These are phyloP conservation scores for Stygiomarasmius scandens DNA, from an alignment of 1,284 basidiomycete species.

Conservation along the genomic window DNA sequence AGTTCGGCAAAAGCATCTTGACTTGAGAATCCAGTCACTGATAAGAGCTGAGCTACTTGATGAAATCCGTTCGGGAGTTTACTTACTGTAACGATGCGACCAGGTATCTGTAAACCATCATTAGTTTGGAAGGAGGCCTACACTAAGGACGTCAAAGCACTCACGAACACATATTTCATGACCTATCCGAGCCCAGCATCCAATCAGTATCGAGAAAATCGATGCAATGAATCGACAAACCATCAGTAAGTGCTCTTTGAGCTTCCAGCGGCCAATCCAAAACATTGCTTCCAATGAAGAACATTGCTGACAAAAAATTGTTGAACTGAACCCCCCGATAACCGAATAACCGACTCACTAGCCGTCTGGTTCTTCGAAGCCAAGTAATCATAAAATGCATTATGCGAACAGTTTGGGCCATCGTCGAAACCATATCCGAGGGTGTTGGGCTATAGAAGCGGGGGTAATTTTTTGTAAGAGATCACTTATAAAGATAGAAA, in stretches of 20 bases:
- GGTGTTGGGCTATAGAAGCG: slow-evolving; percentile 49
- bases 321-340: not conserved
- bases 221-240: slow-evolving; percentile 22
- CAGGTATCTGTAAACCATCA: slow-evolving; percentile 47
- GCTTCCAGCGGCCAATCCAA: slow-evolving; percentile 75
- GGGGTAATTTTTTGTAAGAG: not conserved
- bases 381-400: slow-evolving; percentile 66
- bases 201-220: not conserved
- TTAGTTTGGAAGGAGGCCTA: not conserved
- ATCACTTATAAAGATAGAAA: not conserved
- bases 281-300: slow-evolving; percentile 81
- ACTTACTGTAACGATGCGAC: slow-evolving; percentile 59
- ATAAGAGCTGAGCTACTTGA: not conserved
- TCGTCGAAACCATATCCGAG: slow-evolving; percentile 70
- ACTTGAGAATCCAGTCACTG: slow-evolving; percentile 73
- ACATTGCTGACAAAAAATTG: slow-evolving; percentile 49
- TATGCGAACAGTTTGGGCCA: slow-evolving; percentile 74
- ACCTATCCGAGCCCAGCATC: slow-evolving; percentile 41
- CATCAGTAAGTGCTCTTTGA: slow-evolving; percentile 62
- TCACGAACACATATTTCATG: slow-evolving; percentile 65
- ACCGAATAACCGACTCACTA: slow-evolving; percentile 40
- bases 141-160: slow-evolving; percentile 25
- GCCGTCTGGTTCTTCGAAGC: slow-evolving; percentile 68
- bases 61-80: not conserved
- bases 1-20: slow-evolving; percentile 80